Base-by-base conservation (phyloP, 1,139 yeast genomes). In the Kodamaea suecica region DNA sequence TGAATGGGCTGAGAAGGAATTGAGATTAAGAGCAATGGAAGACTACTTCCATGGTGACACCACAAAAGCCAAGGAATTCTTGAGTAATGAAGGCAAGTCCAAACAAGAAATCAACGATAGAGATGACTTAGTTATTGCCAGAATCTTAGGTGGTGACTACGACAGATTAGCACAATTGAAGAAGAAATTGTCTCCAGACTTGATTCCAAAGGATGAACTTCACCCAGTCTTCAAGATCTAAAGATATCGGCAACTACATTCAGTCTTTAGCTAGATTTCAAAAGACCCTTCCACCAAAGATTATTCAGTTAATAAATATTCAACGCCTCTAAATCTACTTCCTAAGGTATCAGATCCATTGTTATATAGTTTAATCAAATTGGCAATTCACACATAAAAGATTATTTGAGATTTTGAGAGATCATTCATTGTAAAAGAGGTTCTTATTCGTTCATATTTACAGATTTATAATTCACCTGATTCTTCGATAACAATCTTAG, bases 1-100 rank as follows among this genome's bases (percentile, higher is more conserved):
- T 40, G 85, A 80, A 52, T 85, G 95, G 95, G 95, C 95, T 29
- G 78, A 79, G 58, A 80, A 84, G 57, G 95, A 85, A 65, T 75
- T 85, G 59, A 72, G 86, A 55, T 73, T 83, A 58, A 82, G 95
- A 70, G 90, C 87, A 43, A 74, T 80, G 70, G 84, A 80, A 55
- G 72, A 66, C 42, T 63, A 64, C 53, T 69, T 69, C 66, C 82
- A 78, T 41, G 83, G 80, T 38, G 84, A 78, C 49, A 61, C 75
- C 34, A 82, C 68, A 37, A 76, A 75, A 61, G 76, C 78, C 36
- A 70, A 67, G 67, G 64, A 65, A 44, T 76, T 77, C 58, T 73
- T 75, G 53, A 65, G 73, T 43, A 73, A 76, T 43, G 75, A 71
- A 52, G 76, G 77, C 46, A 73, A 78, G 53, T 70, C 80, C 34